Conservation (phyloP, 1,139 yeast species). For the Candida glucosophila region DNA sequence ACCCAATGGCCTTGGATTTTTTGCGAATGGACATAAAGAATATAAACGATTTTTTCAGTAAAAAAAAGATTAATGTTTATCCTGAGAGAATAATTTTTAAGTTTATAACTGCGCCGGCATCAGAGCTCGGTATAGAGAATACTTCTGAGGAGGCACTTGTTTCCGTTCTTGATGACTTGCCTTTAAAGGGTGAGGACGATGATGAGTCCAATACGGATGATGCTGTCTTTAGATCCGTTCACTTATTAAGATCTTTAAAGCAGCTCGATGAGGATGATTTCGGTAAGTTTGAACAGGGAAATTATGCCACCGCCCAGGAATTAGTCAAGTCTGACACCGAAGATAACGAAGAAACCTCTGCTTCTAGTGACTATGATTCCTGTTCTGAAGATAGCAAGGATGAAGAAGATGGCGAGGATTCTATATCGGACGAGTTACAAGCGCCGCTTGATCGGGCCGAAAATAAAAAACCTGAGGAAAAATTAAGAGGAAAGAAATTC, state of each 20-base stretch:
- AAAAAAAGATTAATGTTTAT: slow-evolving; percentile 63
- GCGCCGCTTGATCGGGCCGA: too few species aligned
- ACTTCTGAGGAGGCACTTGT: slow-evolving; percentile 33
- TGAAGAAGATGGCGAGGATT: slow-evolving; percentile 22
- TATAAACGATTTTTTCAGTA: slow-evolving; percentile 76
- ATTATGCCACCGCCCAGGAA: slow-evolving; percentile 67
- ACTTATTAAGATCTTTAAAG: slow-evolving; percentile 69
- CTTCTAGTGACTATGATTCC: slow-evolving; percentile 24
- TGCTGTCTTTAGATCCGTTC: slow-evolving; percentile 80
- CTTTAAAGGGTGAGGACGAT: slow-evolving; percentile 44
- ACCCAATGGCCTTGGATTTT: slow-evolving; percentile 93
- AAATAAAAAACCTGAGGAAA: slow-evolving; percentile 8
- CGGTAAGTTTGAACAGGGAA: slow-evolving; percentile 71
- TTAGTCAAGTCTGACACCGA: slow-evolving; percentile 39
- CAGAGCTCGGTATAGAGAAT: slow-evolving; percentile 26
- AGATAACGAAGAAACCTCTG: slow-evolving; percentile 16
- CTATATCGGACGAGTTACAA: slow-evolving; percentile 6
- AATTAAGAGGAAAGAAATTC: slow-evolving; percentile 60
- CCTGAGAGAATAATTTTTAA: slow-evolving; percentile 77
- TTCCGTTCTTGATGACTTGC: slow-evolving; percentile 34
- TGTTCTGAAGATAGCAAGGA: slow-evolving; percentile 18
- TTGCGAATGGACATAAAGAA: slow-evolving; percentile 96
- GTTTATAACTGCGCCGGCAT: slow-evolving; percentile 46
- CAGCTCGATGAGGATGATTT: slow-evolving; percentile 84
- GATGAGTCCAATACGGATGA: slow-evolving; percentile 57